Base-by-base conservation (phyloP, 2,329 filamentous ascomycete species). In the Westerdykella sp. region DNA sequence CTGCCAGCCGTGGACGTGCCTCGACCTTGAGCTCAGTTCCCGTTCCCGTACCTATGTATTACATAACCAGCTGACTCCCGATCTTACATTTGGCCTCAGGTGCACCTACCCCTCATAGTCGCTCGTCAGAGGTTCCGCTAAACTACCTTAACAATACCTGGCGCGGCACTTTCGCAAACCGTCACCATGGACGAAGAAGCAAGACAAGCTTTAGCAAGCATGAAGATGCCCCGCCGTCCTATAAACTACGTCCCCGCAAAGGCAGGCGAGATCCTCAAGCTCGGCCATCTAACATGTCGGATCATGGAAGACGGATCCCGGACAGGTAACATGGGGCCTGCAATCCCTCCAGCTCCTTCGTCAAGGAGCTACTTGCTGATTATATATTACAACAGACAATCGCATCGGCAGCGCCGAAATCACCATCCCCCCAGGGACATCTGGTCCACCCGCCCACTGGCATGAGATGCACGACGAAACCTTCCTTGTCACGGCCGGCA, bases 401-500 rank as follows among this genome's bases (percentile, higher is more conserved):
- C 69, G 73, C 45, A 60, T 77, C 40, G 70, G 71, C 41, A 62
- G 64, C 35, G 69, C 72, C 25, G 71, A 73, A 52, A 68, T 76
- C 44, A 74, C 68, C n/a, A 59, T 78, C 30, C 71, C 73, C 7
- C 65, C 73, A 7, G 61, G 69, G 15, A 73, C 69, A 1, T 51
- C 65, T 1, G 74, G 73, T 1, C 73, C 75, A 1, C 71, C 71
- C 35, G 16, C 16, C 21, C 69, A 73, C 56, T 75, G 68, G 68
- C 73, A 79, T 52, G 72, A 78, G 51, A 78, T 78, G 76, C 64
- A 66, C 47, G 63, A 80, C 60, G 76, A 80, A 62, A 77, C 73
- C 6, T 80, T 79, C 62, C 69, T 78, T 35, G 68, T 78, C n/a
- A 76, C 71, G 1, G 61, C 71, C 42, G 76, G 76, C 5, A 70